Evolutionary conservation across 2,329 filamentous ascomycete species (phyloP), one percentile per base, ranked within the genome.

Genomic region (Alternaria triticimaculans): DNA sequence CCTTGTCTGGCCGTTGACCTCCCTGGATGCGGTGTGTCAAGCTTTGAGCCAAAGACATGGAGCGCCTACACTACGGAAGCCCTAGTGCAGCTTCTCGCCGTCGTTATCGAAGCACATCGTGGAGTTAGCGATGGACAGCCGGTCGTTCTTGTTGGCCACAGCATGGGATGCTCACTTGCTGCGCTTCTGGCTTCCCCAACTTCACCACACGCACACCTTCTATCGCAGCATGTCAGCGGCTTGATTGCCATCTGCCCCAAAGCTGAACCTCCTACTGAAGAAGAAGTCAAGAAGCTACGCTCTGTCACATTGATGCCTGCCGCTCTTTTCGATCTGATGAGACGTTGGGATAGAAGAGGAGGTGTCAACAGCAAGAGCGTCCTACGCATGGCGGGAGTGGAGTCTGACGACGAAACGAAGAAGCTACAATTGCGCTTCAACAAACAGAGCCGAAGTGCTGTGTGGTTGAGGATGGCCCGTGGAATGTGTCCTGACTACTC

Each of bases 1-100:
- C 90, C 94, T 51, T 97, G 94, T 77, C 85, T 97, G 43, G 92
- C 93, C 5, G 89, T 98, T 66, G 96, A 99, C 77, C 85, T 97
- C 5, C 95, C 96, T 1, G 96, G 96, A 43, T 97, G 94, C 72
- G 96, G 96, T 28, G 84, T 90, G 21, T 97, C 95, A 3, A 83
- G 86, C 9, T 97, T 95, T 79, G 83, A 86, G 15, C 90, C 91
- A 20, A 88, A 83, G 15, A 80, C 85, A 21, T 94, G 92, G 89
- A 86, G 88, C 46, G 93, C 95, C 8, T 99, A 98, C 78, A 90
- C 88, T 0, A 88, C 90, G 1, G 88, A 93, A 44, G 89, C 92
- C 2, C 84, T 98, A 23, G 88, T 87, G 5, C 90, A 93, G 69
- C 84, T 99, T 11, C 84, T 97, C 14, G 89, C 90, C 60, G 86